Percentiles rank a stretch among this genome's conserved stretches.
phyloP scores from a whole-genome alignment of 768 basidiomycete species.

The Lactarius sanguifluus region DNA sequence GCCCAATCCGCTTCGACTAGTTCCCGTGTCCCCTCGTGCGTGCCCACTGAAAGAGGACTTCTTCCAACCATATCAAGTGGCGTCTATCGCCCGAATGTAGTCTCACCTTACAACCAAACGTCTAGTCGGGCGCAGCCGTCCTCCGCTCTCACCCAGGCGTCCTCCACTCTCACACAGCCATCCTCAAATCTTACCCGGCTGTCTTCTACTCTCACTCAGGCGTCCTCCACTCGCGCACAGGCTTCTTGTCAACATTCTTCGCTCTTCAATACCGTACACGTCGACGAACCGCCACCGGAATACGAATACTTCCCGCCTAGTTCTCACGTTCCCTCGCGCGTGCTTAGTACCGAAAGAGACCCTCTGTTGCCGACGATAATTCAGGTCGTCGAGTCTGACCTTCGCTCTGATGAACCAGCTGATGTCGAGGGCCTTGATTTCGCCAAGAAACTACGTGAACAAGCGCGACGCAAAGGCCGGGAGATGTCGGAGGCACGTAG shows the following conservation, averaged over 20 bases:
- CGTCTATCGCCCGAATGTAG: not conserved
- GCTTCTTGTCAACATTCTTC: not conserved
- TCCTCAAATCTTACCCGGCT: not conserved
- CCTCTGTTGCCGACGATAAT: not conserved
- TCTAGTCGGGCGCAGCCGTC: not conserved
- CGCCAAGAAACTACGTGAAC: slow-evolving; percentile 6
- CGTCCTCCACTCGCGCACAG: not conserved
- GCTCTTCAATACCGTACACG: not conserved
- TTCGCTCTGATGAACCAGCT: not conserved
- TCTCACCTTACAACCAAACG: not conserved
- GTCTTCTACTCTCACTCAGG: not conserved
- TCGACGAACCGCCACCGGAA: not conserved
- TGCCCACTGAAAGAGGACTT: not conserved
- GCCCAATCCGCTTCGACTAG: not conserved
- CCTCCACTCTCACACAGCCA: not conserved
- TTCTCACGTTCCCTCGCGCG: not conserved
- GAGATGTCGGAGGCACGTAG: not conserved
- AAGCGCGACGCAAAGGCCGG: slow-evolving; percentile 1
- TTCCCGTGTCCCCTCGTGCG: not conserved
- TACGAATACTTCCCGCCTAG: not conserved
- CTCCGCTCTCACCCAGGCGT: not conserved
- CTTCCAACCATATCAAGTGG: not conserved
- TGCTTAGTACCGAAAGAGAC: not conserved
- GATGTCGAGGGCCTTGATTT: not conserved
- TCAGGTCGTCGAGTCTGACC: no score